phyloP scores from a whole-genome alignment of 371 early-diverging fungal genomes.

The Rozella allomycis region DNA sequence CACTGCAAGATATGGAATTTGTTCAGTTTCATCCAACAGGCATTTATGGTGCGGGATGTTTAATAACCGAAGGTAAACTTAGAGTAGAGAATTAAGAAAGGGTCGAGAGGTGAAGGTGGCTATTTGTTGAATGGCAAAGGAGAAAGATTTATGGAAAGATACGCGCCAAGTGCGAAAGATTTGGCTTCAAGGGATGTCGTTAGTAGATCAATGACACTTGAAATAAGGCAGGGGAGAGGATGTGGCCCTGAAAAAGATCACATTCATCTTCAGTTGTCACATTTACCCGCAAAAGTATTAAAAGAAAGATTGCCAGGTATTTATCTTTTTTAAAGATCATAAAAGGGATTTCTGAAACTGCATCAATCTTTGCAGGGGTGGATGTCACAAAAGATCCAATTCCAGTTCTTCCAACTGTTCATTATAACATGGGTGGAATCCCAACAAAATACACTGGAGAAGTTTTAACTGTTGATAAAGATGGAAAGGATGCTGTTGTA shows the following conservation, averaged over 20 bases:
- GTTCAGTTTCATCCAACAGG: slow-evolving; percentile 40
- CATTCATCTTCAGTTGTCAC: slow-evolving; percentile 82
- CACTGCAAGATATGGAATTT: slow-evolving; percentile 33
- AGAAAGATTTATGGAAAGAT: slow-evolving; percentile 91
- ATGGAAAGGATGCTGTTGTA: slow-evolving; percentile 25
- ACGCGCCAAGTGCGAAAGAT: slow-evolving; percentile 95
- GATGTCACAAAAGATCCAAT: slow-evolving; percentile 97
- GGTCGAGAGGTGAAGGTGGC: slow-evolving; percentile 37
- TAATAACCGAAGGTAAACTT: slow-evolving; percentile 93
- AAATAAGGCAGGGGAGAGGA: slow-evolving; percentile 92
- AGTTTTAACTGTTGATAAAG: slow-evolving; percentile 46
- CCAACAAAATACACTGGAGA: slow-evolving; percentile 92
- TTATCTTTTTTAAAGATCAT: no score
- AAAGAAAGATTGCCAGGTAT: slow-evolving; percentile 78
- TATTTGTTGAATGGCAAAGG: slow-evolving; percentile 29
- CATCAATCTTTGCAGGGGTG: slow-evolving; percentile 78
- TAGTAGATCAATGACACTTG: slow-evolving; percentile 91
- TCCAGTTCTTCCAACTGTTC: slow-evolving; percentile 95
- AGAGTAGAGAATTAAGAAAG: no score
- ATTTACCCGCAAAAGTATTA: slow-evolving; percentile 78
- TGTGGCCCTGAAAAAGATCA: slow-evolving; percentile 90
- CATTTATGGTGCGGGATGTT: slow-evolving; percentile 87
- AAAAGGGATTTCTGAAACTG: slow-evolving; percentile 91
- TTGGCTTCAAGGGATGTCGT: slow-evolving; percentile 93
- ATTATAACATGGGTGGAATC: slow-evolving; percentile 98